Base-by-base conservation (phyloP, 345 rosid species). In the Citrus australasica region DNA sequence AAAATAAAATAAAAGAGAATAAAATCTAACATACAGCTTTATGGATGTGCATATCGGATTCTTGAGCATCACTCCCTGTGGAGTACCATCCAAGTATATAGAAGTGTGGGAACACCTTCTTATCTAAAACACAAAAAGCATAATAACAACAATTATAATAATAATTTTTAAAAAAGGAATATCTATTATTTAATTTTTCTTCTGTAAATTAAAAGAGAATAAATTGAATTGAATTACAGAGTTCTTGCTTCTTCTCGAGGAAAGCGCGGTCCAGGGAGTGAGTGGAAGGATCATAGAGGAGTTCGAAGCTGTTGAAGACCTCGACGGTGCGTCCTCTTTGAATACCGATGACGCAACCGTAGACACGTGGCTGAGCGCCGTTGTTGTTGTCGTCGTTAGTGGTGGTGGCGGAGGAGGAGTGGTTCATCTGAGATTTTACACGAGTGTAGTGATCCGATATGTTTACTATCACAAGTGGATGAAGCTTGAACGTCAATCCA, bases 231-330 rank as follows among this genome's bases (percentile, higher is more conserved):
- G 48, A 65, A 81, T 82, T 88, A 92, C 98, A 94, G 38, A 95
- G 99, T 85, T 95, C 99, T 80, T 95, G 99, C 87, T 95, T 95
- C 95, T 95, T 95, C 85, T 86, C 92, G 69, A 95, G 94, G 87
- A 95, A 95, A 33, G 91, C 71, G 46, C 98, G 96, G 80, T 95
- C 98, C 46, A 95, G 98, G 33, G 91, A 85, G 7, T 90, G 79
- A 24, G 90, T 82, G 3, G 76, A 7, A 22, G 97, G 90, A 84
- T 93, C 99, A 30, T 82, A 91, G 24, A 95, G 87, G 74, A 95
- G 95, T 91, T 95, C 99, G 80, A 95, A 95, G 82, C 99, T 95
- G 80, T 95, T 95, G 85, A 95, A 95, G 87, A 95, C 91, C 93
- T 93, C 99, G 16, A 95, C 97, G 33, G 95, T 92, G 11, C 98